Percentiles rank a stretch among this genome's conserved stretches.
Evolutionary conservation across 1,284 basidiomycete genomes (phyloP).

Genomic region (Paramarasmius palmivorus): DNA sequence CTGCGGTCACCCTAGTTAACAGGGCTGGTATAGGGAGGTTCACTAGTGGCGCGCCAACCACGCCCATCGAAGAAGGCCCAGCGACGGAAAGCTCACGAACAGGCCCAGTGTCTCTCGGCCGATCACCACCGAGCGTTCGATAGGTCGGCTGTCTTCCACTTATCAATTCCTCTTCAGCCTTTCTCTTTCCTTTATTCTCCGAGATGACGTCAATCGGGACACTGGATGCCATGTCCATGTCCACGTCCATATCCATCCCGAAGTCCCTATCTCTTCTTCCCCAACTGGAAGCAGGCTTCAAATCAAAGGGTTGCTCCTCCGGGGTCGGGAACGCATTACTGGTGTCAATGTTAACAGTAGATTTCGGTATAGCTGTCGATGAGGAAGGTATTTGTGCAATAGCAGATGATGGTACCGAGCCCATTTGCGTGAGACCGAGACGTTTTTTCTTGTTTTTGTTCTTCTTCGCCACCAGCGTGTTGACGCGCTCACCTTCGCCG

Average conservation of each 20-base stretch:
- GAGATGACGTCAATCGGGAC: constrained; percentile 45
- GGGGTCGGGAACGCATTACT: constrained; percentile 38
- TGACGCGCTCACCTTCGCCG: constrained; percentile 57
- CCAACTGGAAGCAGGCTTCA: background rate
- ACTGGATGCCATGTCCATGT: constrained; percentile 39
- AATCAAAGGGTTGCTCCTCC: constrained; percentile 43
- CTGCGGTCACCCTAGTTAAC: constrained; percentile 56
- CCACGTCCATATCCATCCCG: constrained; percentile 37
- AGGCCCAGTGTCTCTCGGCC: constrained; percentile 47
- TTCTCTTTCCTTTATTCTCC: constrained; percentile 33
- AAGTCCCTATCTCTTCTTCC: constrained; percentile 19
- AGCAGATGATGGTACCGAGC: constrained; percentile 31
- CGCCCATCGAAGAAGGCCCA: constrained; percentile 4
- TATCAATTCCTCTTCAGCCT: constrained; percentile 54
- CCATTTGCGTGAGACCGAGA: constrained; percentile 45
- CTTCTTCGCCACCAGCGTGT: constrained; percentile 68
- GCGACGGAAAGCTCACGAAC: constrained; percentile 51
- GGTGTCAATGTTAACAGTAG: background rate
- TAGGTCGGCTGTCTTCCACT: constrained; percentile 47
- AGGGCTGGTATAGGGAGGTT: constrained; percentile 51
- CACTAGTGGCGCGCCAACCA: constrained; percentile 15
- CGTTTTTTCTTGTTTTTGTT: constrained; percentile 69
- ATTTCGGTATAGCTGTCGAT: background rate
- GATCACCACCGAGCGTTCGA: constrained; percentile 74
- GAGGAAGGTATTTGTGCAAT: constrained; percentile 14